Evolutionary conservation across 2,329 filamentous ascomycete species (phyloP), one percentile per base, ranked within the genome.

Genomic region (Penicillium sp.): DNA sequence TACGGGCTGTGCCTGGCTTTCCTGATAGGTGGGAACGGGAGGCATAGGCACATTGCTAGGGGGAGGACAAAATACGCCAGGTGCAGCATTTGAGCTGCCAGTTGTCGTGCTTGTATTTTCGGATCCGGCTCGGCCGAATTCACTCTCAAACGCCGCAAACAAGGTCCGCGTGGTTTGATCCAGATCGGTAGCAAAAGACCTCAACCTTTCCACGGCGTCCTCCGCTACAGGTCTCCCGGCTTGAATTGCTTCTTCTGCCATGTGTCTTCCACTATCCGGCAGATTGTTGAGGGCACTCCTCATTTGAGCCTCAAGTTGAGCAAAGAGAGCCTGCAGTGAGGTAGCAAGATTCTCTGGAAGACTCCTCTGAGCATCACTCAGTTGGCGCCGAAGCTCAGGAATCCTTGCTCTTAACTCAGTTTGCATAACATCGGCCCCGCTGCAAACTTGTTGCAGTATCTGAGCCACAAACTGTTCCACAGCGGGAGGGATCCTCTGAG

Each of bases 181-280:
- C 39, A 75, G 56, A 41, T 74, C 72, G n/a, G 61, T 58, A 3
- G 72, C 67, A 56, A 77, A 66, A 45, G 55, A 63, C 43, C 67
- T 70, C 31, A 77, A 60, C 24, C 67, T 63, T 29, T 66, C 62
- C 6, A 72, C 62, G 12, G 72, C 56, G 49, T 66, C 64, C 37
- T 72, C 67, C 20, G 71, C 62, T 10, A 68, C 60, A 38, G 66
- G 66, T 15, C 67, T 51, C 28, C 73, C 70, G 6, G 64, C 60
- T 24, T 69, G 62, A 23, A 67, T 62, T n/a, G 64, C 67, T 44
- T 64, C 65, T 32, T 68, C 65, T 44, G 69, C 66, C 20, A 67
- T 60, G 41, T 68, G 66, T 20, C 62, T 64, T 41, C 69, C 64
- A 3, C 65, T 61, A 46, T 59, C 50, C 15, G 73, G 68, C 10